Base-by-base conservation (phyloP, 257 asterid genomes). In the Penstemon newberryi region DNA sequence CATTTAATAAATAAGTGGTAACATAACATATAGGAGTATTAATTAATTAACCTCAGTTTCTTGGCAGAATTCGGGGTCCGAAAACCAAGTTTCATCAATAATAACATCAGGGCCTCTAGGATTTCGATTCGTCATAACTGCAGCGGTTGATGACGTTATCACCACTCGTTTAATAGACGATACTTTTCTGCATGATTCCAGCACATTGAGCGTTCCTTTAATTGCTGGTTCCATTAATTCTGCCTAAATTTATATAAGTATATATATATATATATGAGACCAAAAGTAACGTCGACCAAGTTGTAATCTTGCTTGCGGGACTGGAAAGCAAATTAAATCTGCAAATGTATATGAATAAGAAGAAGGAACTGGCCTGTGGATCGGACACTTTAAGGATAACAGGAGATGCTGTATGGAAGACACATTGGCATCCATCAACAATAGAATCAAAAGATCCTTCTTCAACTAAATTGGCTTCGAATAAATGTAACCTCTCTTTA, bases 1-100 rank as follows among this genome's bases (percentile, higher is more conserved):
- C 18, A 15, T 15, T 15, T 15, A 15, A 15, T 15, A 15, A 15
- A 15, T 15, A 15, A 15, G 18, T 15, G 18, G 18, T 15, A 15
- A 15, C 18, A 15, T 15, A 15, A 15, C 18, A 15, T 15, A 15
- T 15, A 15, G n/a, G n/a, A n/a, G n/a, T n/a, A n/a, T n/a, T 15
- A 15, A 0, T 15, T 15, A 15, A 15, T 15, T 15, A 12, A 85
- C 90, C 90, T 85, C 68, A 6, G 10, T 51, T 57, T 85, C 83
- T 65, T 76, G 54, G 44, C 86, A 85, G 46, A 62, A 68, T 46
- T 4, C 44, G 18, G 81, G 67, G 15, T 80, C 86, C 3, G 88
- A 78, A 70, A 76, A 80, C 81, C 82, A 83, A 60, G 79, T 78
- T 63, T 85, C 91, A 50, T 85, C 91, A 38, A 78, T 63, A 8